These are phyloP conservation scores for Dothiorella sarmentorum DNA, from an alignment of 2,329 filamentous ascomycete genomes.

Conservation along the genomic window DNA sequence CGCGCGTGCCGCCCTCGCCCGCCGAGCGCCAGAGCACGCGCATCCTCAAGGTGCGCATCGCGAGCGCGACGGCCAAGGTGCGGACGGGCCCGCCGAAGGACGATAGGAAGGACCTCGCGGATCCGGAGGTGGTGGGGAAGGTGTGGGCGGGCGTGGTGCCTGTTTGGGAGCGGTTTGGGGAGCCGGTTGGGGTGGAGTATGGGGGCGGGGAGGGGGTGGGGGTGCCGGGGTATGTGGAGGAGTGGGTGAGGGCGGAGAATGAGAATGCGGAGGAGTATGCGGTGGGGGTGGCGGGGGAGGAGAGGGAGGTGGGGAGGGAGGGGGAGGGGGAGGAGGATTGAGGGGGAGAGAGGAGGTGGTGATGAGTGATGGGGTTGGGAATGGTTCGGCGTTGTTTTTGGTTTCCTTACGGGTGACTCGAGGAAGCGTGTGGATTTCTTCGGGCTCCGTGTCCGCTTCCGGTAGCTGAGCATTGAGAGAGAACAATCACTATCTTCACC, in stretches of 20 bases:
- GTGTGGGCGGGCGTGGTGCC: constrained; percentile 64
- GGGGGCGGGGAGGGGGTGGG: constrained; percentile 55
- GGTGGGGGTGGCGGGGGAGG: constrained; percentile 22
- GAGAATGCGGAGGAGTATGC: constrained; percentile 27
- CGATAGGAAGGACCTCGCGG: constrained; percentile 53
- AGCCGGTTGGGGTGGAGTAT: constrained; percentile 55
- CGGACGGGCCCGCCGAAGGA: constrained; percentile 63
- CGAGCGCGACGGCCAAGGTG: constrained; percentile 72
- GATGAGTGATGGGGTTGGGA: too few species aligned
- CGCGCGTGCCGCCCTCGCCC: constrained; percentile 65
- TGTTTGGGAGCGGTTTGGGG: constrained; percentile 60
- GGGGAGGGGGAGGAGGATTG: not conserved
- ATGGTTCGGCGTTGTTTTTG: too few species aligned
- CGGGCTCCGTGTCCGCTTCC: too few species aligned
- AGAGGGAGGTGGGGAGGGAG: not conserved
- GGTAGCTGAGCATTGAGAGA: too few species aligned
- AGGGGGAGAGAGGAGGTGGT: not conserved
- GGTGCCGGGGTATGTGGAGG: constrained; percentile 60
- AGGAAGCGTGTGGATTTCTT: too few species aligned
- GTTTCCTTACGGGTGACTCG: too few species aligned
- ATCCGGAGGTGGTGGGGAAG: constrained; percentile 46
- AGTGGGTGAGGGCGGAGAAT: constrained; percentile 51
- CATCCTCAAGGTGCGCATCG: constrained; percentile 66
- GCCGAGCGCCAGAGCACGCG: constrained; percentile 73
- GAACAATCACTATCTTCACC: not conserved